Evolutionary conservation across 2,329 filamentous ascomycete genomes (phyloP).

Genomic region (Dactylonectria estremocensis): DNA sequence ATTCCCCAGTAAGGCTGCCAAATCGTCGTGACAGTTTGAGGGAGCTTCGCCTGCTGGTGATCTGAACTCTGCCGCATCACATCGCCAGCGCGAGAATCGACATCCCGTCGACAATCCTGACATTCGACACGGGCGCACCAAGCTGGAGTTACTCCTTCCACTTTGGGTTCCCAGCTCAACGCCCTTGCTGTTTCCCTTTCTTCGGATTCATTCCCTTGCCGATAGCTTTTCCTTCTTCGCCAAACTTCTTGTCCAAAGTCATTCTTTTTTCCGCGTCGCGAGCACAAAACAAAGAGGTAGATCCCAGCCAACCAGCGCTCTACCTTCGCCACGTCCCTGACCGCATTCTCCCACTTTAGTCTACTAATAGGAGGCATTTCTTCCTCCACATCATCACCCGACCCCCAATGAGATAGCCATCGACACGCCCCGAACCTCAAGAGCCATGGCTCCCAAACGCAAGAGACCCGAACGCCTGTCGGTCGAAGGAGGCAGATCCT

Average conservation of each 20-base stretch:
- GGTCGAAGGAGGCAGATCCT: conserved; percentile 68
- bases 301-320: conserved; percentile 22
- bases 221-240: conserved; percentile 35
- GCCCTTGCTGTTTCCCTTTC: conserved; percentile 24
- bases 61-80: conserved; percentile 32
- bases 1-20: conserved; percentile 48
- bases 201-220: conserved; percentile 45
- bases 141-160: conserved; percentile 15
- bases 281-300: conserved; percentile 35
- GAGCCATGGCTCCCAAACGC: conserved; percentile 71
- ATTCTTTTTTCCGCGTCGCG: conserved; percentile 43
- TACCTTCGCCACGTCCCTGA: conserved; percentile 21
- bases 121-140: conserved; percentile 30
- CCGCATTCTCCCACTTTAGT: conserved; percentile 40
- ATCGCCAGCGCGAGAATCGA: conserved; percentile 45
- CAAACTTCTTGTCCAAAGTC: conserved; percentile 47
- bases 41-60: conserved; percentile 40
- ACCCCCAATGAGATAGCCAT: conserved; percentile 55
- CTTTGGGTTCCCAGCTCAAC: conserved; percentile 13
- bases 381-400: conserved; percentile 20
- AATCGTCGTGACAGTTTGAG: conserved; percentile 42
- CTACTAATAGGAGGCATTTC: conserved; percentile 14
- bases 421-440: conserved; percentile 36
- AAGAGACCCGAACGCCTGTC: conserved; percentile 69
- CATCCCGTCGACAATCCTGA: conserved; percentile 28